Evolutionary conservation across 805 yeast genomes (phyloP), one percentile per base, ranked within the genome.

Genomic region (Blastobotrys terrestris): DNA sequence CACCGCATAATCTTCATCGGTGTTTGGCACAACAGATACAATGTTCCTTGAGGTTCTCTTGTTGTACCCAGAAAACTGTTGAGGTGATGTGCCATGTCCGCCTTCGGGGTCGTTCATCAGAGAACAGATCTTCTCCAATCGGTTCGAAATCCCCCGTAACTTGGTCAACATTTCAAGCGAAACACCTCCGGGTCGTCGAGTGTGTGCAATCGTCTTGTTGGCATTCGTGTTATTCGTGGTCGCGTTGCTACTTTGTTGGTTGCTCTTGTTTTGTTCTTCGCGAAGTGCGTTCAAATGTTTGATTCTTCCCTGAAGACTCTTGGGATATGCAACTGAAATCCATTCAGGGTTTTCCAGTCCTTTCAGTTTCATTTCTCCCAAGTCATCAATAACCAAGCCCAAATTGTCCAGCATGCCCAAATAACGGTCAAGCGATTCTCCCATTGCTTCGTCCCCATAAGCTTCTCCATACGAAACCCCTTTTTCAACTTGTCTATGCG

Each of bases 281-380:
- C 56, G 51, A 35, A 52, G 53, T 19, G 52, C 51, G 22, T 53
- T 48, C 40, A 55, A 58, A 50, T 47, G 50, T 11, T 43, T 26
- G 39, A 52, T 16, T 4, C 60, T 50, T 2, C 54, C 56, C 19
- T 46, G 47, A 16, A 59, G 51, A 39, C 55, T 50, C 44, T 74
- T 73, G 1, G 98, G 95, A 71, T 84, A 91, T 0, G 83, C 80
- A 46, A 89, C 74, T 20, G 95, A 87, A 14, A 94, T 84, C 40
- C 77, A 77, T 67, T 94, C 99, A 1, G 96, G 96, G 39, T 90
- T 84, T 76, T 94, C 99, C 15, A 94, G 76, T 16, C 99, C 99
- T 67, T 94, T 94, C 63, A 94, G 76, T 67, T 91, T 90, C 64
- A 80, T 83, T 63, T 90, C 96, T 20, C 99, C 99, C 49, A 87